These are phyloP conservation scores for Neoscytalidium dimidiatum DNA, from an alignment of 2,329 filamentous ascomycete species.

Conservation along the genomic window DNA sequence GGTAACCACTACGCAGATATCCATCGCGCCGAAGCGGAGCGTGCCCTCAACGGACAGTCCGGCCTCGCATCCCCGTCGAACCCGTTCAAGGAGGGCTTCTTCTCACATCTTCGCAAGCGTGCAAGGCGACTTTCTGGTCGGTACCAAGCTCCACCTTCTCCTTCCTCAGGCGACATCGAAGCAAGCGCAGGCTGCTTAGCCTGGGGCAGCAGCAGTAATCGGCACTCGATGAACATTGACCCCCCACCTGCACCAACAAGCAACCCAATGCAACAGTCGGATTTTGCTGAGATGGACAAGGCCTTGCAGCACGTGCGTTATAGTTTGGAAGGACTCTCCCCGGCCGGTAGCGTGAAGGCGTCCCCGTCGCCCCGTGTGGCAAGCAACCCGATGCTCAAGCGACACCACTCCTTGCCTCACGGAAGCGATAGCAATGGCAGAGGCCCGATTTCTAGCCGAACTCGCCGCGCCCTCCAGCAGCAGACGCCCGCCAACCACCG, in stretches of 20 bases:
- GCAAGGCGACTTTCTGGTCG: slow-evolving; percentile 90
- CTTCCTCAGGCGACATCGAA: slow-evolving; percentile 82
- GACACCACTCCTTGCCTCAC: slow-evolving; percentile 46
- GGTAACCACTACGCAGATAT: slow-evolving; percentile 91
- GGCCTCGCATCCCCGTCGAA: slow-evolving; percentile 73
- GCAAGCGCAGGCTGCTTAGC: slow-evolving; percentile 89
- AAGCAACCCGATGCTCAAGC: slow-evolving; percentile 50
- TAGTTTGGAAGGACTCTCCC: slow-evolving; percentile 50
- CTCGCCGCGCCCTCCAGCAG: slow-evolving; percentile 71
- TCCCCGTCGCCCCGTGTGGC: slow-evolving; percentile 39
- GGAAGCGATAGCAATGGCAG: slow-evolving; percentile 21
- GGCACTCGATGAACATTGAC: slow-evolving; percentile 66
- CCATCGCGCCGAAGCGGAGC: slow-evolving; percentile 87
- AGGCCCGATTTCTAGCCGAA: slow-evolving; percentile 74
- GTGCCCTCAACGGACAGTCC: slow-evolving; percentile 77
- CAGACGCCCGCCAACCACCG: slow-evolving; percentile 74
- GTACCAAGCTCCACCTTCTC: slow-evolving; percentile 78
- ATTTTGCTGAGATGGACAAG: slow-evolving; percentile 62
- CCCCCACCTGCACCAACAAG: slow-evolving; percentile 49
- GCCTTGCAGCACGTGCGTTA: slow-evolving; percentile 62
- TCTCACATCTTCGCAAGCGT: slow-evolving; percentile 92
- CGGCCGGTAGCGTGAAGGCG: slow-evolving; percentile 33
- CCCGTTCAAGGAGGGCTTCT: slow-evolving; percentile 92
- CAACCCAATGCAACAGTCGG: slow-evolving; percentile 46
- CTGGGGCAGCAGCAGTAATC: slow-evolving; percentile 71